Evolutionary conservation across 2,329 filamentous ascomycete genomes (phyloP), one percentile per base, ranked within the genome.

Genomic region (Teratosphaeria zuluensis): DNA sequence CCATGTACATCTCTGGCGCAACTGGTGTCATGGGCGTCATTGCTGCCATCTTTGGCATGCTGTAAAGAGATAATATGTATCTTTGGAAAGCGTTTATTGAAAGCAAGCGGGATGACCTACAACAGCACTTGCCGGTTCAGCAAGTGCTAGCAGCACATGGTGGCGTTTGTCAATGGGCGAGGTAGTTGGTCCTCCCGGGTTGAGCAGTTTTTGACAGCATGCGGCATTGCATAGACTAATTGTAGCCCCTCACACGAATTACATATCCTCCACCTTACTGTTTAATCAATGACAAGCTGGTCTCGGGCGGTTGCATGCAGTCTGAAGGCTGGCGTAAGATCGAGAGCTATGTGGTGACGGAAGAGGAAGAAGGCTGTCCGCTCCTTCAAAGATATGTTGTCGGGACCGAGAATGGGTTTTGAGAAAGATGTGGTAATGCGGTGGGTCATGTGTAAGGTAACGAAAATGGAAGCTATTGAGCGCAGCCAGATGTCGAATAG

Each of bases 21-120:
- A 73, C 77, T 57, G 75, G 74, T 64, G 65, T 79, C 54, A 72
- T 76, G 57, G 77, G 77, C 69, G 72, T 79, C 61, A 69, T 77
- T 56, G 77, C 77, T 59, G 76, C 76, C 66, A 70, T 79, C 65
- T 73, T 80, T 62, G 74, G 73, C 62, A 67, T 76, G 63, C 70
- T 79, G 60, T 79, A 75, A 76, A 71, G 53, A 59, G 38, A 30
- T n/a, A 28, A 21, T 7, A 28, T 38, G 54, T 35, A 35, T 48
- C 21, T 55, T 54, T 32, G 51, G 35, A 56, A 55, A 55, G 38
- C 53, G 54, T 55, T 55, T 54, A 54, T 54, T 21, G 30, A 54
- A 54, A 32, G 52, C 52, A 31, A 31, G 32, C 52, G 52, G 32
- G 30, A 54, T 35, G 32, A 35, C 30, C 52, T 54, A 31, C 52